Percentiles rank a stretch among this genome's conserved stretches.
These are phyloP conservation scores for Xylariaceae sp. DNA, from an alignment of 2,329 filamentous ascomycete species.

Conservation along the genomic window DNA sequence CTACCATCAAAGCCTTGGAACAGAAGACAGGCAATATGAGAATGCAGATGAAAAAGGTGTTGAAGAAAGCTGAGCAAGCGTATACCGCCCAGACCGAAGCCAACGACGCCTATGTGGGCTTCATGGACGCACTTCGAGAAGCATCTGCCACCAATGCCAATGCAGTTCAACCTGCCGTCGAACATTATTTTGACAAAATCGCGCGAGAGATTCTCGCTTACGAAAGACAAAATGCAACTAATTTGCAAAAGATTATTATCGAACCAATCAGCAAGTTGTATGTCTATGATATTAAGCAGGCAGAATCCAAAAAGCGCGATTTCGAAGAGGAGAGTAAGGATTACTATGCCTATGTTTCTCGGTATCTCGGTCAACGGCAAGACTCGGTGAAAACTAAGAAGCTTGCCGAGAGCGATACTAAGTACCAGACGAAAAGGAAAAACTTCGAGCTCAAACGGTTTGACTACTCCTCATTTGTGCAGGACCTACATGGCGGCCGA, in stretches of 20 bases:
- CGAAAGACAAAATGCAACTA: constrained; percentile 80
- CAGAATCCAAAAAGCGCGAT: constrained; percentile 93
- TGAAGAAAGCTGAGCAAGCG: constrained; percentile 92
- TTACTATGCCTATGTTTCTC: constrained; percentile 93
- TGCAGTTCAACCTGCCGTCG: constrained; percentile 93
- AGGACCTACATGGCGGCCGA: constrained; percentile 96
- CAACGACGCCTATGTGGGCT: constrained; percentile 82
- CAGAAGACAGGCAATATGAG: constrained; percentile 97
- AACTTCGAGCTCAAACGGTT: constrained; percentile 98
- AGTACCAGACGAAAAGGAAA: constrained; percentile 91
- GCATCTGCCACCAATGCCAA: constrained; percentile 91
- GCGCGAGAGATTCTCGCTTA: constrained; percentile 88
- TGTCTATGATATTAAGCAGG: constrained; percentile 95
- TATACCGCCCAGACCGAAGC: constrained; percentile 79
- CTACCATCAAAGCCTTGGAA: constrained; percentile 94
- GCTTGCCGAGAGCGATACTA: constrained; percentile 89
- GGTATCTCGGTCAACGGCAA: constrained; percentile 94
- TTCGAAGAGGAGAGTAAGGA: constrained; percentile 99
- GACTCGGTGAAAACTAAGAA: constrained; percentile 98
- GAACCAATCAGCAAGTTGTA: constrained; percentile 93
- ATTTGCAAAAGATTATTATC: constrained; percentile 92
- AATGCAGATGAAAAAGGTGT: constrained; percentile 90
- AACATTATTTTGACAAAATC: constrained; percentile 98
- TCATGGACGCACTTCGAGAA: constrained; percentile 86
- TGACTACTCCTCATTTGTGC: constrained; percentile 99